Evolutionary conservation across 202 grass and related monocot species (phyloP).

Genomic region (Schoenoplectus triqueter): DNA sequence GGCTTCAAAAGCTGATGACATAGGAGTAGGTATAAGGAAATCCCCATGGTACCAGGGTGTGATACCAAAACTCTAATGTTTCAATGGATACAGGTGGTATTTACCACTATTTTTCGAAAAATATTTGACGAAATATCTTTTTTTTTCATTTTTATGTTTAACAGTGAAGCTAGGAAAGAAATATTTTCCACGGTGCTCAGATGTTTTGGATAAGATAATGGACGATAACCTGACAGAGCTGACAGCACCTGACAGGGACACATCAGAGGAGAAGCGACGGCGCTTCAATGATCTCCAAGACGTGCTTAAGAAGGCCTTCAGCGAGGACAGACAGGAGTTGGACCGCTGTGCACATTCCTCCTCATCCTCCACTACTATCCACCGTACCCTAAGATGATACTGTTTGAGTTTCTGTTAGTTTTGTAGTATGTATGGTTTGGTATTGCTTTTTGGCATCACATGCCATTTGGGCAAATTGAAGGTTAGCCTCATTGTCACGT

Average conservation of each 20-base stretch:
- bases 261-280: conserved; percentile 53
- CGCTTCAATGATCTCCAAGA: conserved; percentile 75
- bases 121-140: neutral
- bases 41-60: too few relatives aligned
- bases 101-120: too few relatives aligned
- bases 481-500: too few relatives aligned
- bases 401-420: neutral
- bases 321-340: conserved; percentile 70
- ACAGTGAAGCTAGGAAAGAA: conserved; percentile 81
- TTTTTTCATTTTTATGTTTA: conserved; percentile 36
- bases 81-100: too few relatives aligned
- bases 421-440: conserved; percentile 16
- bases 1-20: too few relatives aligned
- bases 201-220: conserved; percentile 68
- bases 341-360: conserved; percentile 47
- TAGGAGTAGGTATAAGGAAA: too few relatives aligned
- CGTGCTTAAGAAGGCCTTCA: conserved; percentile 61
- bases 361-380: conserved; percentile 49
- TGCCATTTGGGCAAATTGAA: neutral
- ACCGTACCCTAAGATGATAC: conserved; percentile 51
- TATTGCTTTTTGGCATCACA: neutral
- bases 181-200: conserved; percentile 85
- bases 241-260: conserved; percentile 42
- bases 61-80: too few relatives aligned
- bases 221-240: conserved; percentile 58